Conservation (phyloP, 768 basidiomycete species). For the Mrakia frigida region DNA sequence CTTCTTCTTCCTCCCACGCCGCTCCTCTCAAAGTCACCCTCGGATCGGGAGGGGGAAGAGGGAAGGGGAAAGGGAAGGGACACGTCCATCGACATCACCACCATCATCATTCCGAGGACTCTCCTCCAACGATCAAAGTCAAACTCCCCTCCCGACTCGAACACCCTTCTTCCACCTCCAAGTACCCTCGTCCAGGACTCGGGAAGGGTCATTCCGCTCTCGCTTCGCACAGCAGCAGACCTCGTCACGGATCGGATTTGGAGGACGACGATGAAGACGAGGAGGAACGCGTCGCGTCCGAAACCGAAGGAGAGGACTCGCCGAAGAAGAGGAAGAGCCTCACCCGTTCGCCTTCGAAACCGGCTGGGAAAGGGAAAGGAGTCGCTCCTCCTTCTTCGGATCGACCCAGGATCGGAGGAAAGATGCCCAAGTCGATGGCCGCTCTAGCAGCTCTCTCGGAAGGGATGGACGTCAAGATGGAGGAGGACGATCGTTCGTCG, state of each 20-base stretch:
- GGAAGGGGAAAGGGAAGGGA: slow-evolving; percentile 14
- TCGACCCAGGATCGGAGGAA: background rate
- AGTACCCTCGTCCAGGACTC: slow-evolving; percentile 15
- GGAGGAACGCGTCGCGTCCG: background rate
- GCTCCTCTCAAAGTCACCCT: background rate
- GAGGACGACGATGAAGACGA: background rate
- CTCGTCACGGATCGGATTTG: background rate
- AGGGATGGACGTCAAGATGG: slow-evolving; percentile 13
- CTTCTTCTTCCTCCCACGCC: background rate
- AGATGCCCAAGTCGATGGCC: slow-evolving; percentile 1
- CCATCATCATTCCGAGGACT: background rate
- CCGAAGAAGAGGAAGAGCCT: background rate
- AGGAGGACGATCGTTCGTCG: background rate
- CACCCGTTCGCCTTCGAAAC: background rate
- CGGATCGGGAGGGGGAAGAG: background rate
- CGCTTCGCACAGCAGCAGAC: background rate
- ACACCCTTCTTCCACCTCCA: background rate
- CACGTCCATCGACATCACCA: background rate
- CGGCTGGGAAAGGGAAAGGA: background rate
- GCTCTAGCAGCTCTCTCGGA: background rate
- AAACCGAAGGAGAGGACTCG: slow-evolving; percentile 7
- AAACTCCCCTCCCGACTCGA: background rate
- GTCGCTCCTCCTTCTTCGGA: background rate
- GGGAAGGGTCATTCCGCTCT: background rate
- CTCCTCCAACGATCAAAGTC: background rate